phyloP scores from a whole-genome alignment of 2,329 filamentous ascomycete genomes.

The Fusarium keratoplasticum region DNA sequence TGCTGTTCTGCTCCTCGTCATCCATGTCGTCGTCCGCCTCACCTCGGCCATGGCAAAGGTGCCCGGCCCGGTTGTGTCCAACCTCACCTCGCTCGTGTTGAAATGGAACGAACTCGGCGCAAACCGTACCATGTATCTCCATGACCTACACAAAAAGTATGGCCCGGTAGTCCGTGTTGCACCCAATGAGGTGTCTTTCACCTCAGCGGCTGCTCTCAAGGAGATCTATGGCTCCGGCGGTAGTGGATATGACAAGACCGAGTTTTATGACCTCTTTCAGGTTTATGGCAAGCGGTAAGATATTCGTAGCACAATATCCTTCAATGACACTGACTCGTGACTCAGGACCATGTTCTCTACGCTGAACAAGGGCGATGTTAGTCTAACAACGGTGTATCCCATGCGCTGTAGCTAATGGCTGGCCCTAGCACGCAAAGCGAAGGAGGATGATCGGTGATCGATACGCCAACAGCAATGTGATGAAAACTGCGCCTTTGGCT shows the following conservation, averaged over 20 bases:
- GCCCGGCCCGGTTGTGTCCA: constrained; percentile 62
- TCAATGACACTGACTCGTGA: constrained; percentile 6
- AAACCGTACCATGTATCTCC: constrained; percentile 65
- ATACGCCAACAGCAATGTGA: constrained; percentile 76
- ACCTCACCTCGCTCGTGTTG: constrained; percentile 62
- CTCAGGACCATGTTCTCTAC: constrained; percentile 70
- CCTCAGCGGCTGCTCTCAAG: constrained; percentile 66
- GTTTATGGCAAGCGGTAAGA: constrained; percentile 66
- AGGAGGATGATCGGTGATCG: constrained; percentile 74
- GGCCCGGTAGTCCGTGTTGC: constrained; percentile 68
- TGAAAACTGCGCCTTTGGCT: constrained; percentile 64
- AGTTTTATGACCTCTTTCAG: constrained; percentile 72
- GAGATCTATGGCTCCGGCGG: constrained; percentile 73
- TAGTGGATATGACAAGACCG: constrained; percentile 73
- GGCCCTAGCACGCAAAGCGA: constrained; percentile 67
- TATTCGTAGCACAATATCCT: constrained; percentile 1
- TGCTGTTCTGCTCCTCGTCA: constrained; percentile 39
- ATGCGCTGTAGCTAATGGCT: background rate
- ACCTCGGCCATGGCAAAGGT: constrained; percentile 53
- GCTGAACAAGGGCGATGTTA: constrained; percentile 64
- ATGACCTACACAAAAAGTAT: constrained; percentile 65
- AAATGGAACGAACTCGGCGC: constrained; percentile 69
- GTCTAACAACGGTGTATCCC: constrained; percentile 28
- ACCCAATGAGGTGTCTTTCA: constrained; percentile 70
- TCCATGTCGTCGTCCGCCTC: constrained; percentile 44